Evolutionary conservation across 1,284 basidiomycete species (phyloP), one percentile per base, ranked within the genome.

Genomic region (Malassezia pachydermatis): DNA sequence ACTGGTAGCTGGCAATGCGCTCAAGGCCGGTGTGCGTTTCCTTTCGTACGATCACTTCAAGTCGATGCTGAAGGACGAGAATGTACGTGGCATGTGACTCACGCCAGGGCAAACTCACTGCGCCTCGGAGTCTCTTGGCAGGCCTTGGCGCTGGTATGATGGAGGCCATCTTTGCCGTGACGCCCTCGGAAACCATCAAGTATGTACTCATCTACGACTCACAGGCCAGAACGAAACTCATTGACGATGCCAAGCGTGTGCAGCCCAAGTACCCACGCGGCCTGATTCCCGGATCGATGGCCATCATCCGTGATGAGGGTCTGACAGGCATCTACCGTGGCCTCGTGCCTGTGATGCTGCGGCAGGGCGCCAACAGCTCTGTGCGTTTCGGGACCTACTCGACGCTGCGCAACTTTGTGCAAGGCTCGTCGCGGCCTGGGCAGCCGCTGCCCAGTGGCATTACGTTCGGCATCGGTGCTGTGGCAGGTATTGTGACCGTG

Each of bases 161-260:
- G 71, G 92, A 98, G 73, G 90, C 92, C 1, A 72, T 96, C 22
- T 81, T 96, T 51, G 92, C 90, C 1, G 92, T 96, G 5, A 96
- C 92, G 0, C 94, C 92, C 1, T 89, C 86, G 7, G 92, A 98
- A 74, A 96, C 92, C 0, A 95, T 98, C 77, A 98, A 98, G 88
- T 42, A 27, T 28, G 45, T 28, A 13, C 4, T 13, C 7, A 23
- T 13, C 19, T 13, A 39, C 37, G 17, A n/a, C n/a, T n/a, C n/a
- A n/a, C n/a, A n/a, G n/a, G n/a, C n/a, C 39, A 47, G 45, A 25
- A 98, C 92, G n/a, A 96, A 96, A 72, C 80, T 96, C 56, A 92
- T 98, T 57, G 89, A 92, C 68, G 92, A 96, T 63, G 82, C 87
- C 4, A 88, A 89, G 72, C 80, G 82, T 17, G 78, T 84, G 0